These are phyloP conservation scores for Rhypophila decipiens DNA, from an alignment of 495 filamentous ascomycete species.

Conservation along the genomic window DNA sequence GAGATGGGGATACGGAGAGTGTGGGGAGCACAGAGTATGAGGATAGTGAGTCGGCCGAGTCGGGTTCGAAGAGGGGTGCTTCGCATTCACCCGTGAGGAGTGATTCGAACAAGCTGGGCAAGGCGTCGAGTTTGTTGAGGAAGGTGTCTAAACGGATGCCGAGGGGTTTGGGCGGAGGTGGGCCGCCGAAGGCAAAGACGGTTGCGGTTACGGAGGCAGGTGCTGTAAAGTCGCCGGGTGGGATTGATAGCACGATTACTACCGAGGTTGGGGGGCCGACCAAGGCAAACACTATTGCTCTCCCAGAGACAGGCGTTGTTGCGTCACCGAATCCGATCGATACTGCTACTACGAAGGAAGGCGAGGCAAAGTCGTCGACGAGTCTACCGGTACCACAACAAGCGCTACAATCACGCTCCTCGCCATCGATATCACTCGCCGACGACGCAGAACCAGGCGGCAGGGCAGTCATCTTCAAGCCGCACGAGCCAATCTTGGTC, in stretches of 20 bases:
- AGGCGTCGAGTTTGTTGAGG: constrained; percentile 13
- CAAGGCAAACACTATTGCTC: too few species aligned
- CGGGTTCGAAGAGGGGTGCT: not conserved
- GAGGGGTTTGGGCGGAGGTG: constrained; percentile 1
- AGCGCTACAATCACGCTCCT: too few species aligned
- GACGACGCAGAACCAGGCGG: constrained; percentile 42
- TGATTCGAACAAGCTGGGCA: constrained; percentile 12
- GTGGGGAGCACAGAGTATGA: constrained; percentile 16
- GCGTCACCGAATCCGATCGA: too few species aligned
- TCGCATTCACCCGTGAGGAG: constrained; percentile 7
- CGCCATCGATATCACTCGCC: constrained; percentile 10
- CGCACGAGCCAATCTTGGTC: constrained; percentile 52
- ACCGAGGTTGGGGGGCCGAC: not conserved
- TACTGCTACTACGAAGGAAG: too few species aligned
- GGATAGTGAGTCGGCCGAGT: constrained; percentile 4
- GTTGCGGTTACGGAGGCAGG: constrained; percentile 15
- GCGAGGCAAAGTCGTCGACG: constrained; percentile 16
- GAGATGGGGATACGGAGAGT: constrained; percentile 6
- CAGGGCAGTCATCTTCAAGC: constrained; percentile 71
- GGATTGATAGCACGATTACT: not conserved
- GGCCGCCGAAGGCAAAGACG: constrained; percentile 24
- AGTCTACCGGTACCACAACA: constrained; percentile 12
- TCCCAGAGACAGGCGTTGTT: too few species aligned
- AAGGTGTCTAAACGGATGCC: constrained; percentile 17
- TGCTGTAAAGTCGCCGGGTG: not conserved